Base-by-base conservation (phyloP, 371 early-diverging fungal genomes). In the Mucor indicus region DNA sequence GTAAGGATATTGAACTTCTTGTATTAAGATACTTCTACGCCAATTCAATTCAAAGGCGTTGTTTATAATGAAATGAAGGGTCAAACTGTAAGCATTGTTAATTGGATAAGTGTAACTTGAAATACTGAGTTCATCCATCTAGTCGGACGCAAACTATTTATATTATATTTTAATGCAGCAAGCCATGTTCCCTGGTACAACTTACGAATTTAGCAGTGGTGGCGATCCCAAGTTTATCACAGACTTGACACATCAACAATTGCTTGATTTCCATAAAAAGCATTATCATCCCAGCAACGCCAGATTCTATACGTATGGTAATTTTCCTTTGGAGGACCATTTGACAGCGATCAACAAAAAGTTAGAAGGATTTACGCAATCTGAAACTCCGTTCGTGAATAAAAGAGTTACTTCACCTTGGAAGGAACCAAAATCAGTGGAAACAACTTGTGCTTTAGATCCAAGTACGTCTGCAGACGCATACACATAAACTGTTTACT, bases 31-130 rank as follows among this genome's bases (percentile, higher is more conserved):
- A 48, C 64, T 2, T 52, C 43, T 7, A 73, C 77, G 3, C 79
- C 80, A 6, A 77, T 81, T 47, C 72, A 75, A 29, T 75, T 96
- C 62, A 95, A 95, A 54, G 98, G 98, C 22, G 90, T 97, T 25
- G 98, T 97, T 3, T 97, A 90, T 64, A 97, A 96, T 64, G 98
- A 97, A 57, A 97, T 97, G 98, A 97, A 97, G 75, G 98, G 98
- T 8, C 87, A 83, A 47, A 80, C 89, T 59, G 83, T 82, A 77
- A 50, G 65, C 42, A 23, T 1, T 11, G 21, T 38, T 29, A 29
- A 6, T 29, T 29, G 30, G 12, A 29, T 6, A 29, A 12, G 12
- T 29, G 30, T 29, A 8, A 12, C 6, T 29, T 29, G 6, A 29
- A 29, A 8, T 6, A 29, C 12, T 8, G 12, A 29, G 12, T 8